Percentiles rank a stretch among this genome's conserved stretches.
Evolutionary conservation across 2,329 filamentous ascomycete species (phyloP).

Genomic region (Trichophyton simii): DNA sequence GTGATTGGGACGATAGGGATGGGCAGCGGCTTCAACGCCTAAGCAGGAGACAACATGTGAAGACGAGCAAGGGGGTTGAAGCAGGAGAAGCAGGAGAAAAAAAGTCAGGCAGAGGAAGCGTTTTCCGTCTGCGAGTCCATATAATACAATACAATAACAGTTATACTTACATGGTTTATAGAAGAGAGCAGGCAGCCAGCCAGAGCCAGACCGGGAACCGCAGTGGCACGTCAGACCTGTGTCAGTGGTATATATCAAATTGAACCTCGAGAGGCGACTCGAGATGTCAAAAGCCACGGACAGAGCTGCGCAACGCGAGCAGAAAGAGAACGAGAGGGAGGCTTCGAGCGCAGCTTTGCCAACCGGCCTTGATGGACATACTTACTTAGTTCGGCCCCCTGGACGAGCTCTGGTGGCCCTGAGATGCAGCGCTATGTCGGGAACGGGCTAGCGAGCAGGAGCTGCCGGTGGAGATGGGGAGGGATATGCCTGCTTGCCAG

Average conservation of each 20-base stretch:
- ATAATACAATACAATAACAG: not conserved
- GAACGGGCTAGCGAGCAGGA: not conserved
- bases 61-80: not conserved
- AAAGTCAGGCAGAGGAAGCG: not conserved
- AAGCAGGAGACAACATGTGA: not conserved
- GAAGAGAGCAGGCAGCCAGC: not conserved
- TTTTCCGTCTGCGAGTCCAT: not conserved
- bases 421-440: conserved; percentile 1
- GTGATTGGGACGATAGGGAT: not conserved
- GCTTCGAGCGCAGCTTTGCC: not conserved
- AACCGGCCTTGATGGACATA: not conserved
- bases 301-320: not conserved
- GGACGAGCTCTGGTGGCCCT: not conserved
- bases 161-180: conserved; percentile 1
- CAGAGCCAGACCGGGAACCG: not conserved
- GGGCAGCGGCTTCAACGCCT: not conserved
- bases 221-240: not conserved
- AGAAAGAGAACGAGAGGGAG: not conserved
- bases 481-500: not conserved
- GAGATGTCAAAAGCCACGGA: not conserved
- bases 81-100: too few relatives aligned
- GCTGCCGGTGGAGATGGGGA: not conserved
- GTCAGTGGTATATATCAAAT: not conserved
- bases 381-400: not conserved
- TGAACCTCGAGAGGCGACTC: not conserved